A percentile compares a stretch with the other conserved stretches of the same genome.
phyloP scores from a whole-genome alignment of 2,329 filamentous ascomycete species.

The Colletotrichum sidae region DNA sequence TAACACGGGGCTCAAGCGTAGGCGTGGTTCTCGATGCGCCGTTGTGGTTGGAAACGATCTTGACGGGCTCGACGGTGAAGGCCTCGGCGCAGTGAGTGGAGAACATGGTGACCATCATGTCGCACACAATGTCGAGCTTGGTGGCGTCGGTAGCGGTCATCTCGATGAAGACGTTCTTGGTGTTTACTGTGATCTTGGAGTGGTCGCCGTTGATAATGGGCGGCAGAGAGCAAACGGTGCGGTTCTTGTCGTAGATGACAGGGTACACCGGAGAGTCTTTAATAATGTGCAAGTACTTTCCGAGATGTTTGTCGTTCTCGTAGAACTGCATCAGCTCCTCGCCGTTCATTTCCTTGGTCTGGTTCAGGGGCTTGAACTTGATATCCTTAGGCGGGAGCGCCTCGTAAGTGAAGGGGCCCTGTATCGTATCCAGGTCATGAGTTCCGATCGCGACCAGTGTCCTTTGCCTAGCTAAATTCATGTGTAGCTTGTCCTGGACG shows the following conservation, averaged over 20 bases:
- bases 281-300: slow-evolving; percentile 93
- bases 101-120: slow-evolving; percentile 98
- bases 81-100: slow-evolving; percentile 87
- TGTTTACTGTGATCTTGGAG: slow-evolving; percentile 93
- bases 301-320: slow-evolving; percentile 92
- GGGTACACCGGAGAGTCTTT: slow-evolving; percentile 94
- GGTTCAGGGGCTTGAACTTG: slow-evolving; percentile 90
- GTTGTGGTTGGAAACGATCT: slow-evolving; percentile 94
- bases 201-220: slow-evolving; percentile 98
- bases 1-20: slow-evolving; percentile 79
- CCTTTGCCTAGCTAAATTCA: slow-evolving; percentile 92
- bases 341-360: slow-evolving; percentile 87
- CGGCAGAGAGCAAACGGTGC: slow-evolving; percentile 89
- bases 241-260: slow-evolving; percentile 91
- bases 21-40: slow-evolving; percentile 83
- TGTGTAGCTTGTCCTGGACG: slow-evolving; percentile 97
- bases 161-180: slow-evolving; percentile 95
- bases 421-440: slow-evolving; percentile 92
- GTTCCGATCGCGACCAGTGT: slow-evolving; percentile 98
- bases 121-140: slow-evolving; percentile 94
- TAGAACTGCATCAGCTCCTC: slow-evolving; percentile 95
- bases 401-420: slow-evolving; percentile 97
- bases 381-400: slow-evolving; percentile 92
- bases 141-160: slow-evolving; percentile 96
- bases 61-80: slow-evolving; percentile 93